Conservation (phyloP, 192 early-diverging fungal genomes). For the Backusella westeae region DNA sequence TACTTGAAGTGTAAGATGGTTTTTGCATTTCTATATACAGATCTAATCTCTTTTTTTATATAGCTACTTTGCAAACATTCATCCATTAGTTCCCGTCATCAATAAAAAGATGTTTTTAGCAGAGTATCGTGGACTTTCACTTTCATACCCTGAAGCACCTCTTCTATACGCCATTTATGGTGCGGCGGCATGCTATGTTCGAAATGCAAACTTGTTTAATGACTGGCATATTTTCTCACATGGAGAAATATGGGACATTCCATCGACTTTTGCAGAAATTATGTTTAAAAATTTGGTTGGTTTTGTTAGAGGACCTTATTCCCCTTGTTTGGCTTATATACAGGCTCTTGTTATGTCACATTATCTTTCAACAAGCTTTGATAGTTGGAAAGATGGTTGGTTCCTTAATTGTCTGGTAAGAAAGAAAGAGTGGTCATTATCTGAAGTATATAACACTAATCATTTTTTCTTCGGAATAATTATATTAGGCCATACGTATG, state of each 20-base stretch:
- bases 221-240: conserved; percentile 1
- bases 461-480: background rate
- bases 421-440: background rate
- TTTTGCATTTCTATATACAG: background rate
- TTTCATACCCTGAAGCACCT: conserved; percentile 24
- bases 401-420: conserved; percentile 23
- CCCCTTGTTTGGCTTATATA: conserved; percentile 19
- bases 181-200: conserved; percentile 25
- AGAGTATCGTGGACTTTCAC: conserved; percentile 21
- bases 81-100: conserved; percentile 69
- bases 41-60: conserved; percentile 15
- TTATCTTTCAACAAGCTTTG: conserved; percentile 25
- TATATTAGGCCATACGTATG: conserved; percentile 55
- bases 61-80: conserved; percentile 62
- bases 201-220: conserved; percentile 18
- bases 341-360: conserved; percentile 31
- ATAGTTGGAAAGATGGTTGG: conserved; percentile 21
- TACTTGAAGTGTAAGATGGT: conserved; percentile 29
- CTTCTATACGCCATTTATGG: conserved; percentile 29
- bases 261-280: conserved; percentile 18
- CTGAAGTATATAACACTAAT: background rate
- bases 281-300: conserved; percentile 24
- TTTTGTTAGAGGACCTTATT: conserved; percentile 16
- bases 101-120: conserved; percentile 61
- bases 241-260: conserved; percentile 18